Evolutionary conservation across 2,329 filamentous ascomycete genomes (phyloP), one percentile per base, ranked within the genome.

Genomic region (Colletotrichum shisoi): DNA sequence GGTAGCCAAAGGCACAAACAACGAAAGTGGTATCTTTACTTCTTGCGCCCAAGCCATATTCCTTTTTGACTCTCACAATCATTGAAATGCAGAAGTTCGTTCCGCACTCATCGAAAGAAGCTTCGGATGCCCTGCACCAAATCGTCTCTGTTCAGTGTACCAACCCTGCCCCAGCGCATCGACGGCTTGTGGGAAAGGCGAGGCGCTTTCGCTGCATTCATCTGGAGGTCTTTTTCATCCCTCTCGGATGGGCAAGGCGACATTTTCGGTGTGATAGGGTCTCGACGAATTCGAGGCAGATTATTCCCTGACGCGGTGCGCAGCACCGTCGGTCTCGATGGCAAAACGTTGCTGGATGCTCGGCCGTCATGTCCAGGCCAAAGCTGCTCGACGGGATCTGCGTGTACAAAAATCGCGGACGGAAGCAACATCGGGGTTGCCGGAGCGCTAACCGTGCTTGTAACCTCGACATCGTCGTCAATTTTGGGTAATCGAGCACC

Each of bases 71-170:
- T 49, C 37, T 54, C 37, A 24, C 44, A 44, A 7, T 31, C 44
- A 24, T 31, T 27, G 24, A 59, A 31, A 31, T 44, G 15, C 46
- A 44, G 27, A 13, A 51, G 1, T 21, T 21, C n/a, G 15, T 11
- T 24, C 13, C 11, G 45, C 17, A 19, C 53, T 73, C 72, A 83
- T 58, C 79, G 79, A 71, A 84, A 84, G 61, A 83, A 75, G 62
- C 76, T 81, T 46, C 81, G 79, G 61, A 82, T 75, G 9, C 80
- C 77, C 63, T 79, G 77, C 19, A 78, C 75, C 70, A 79, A 74
- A 31, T 77, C 71, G 13, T 78, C 77, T 49, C 75, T 76, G 69
- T 79, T 80, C 61, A 78, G 72, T 39, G 72, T 72, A 8, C 77
- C 74, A 8, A 77, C 75, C 65, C 74, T 78, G 27, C 74, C 71